A percentile compares a stretch with the other conserved stretches of the same genome.
phyloP scores from a whole-genome alignment of 257 asterid species.

The Misopates orontium region DNA sequence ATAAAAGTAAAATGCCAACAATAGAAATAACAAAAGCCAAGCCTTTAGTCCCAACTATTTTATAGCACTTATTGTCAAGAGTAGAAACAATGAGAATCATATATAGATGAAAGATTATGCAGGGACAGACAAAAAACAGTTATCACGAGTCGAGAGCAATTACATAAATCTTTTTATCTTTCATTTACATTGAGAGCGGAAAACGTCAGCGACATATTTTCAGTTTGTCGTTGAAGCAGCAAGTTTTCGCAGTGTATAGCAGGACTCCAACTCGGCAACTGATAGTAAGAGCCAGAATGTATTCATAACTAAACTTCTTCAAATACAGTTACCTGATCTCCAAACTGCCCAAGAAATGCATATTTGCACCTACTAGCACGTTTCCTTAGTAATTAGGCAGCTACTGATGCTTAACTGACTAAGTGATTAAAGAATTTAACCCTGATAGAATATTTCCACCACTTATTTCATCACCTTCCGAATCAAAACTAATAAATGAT shows the following conservation, averaged over 20 bases:
- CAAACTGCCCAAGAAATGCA: neutral
- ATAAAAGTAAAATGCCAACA: neutral
- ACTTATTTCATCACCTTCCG: neutral
- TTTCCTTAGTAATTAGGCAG: too few relatives aligned
- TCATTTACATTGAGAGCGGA: neutral
- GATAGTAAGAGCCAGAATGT: neutral
- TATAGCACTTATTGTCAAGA: too few relatives aligned
- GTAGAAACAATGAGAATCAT: neutral
- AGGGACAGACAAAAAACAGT: neutral
- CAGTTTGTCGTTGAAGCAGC: conserved; percentile 2
- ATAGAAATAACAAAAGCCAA: neutral
- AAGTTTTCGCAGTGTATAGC: neutral
- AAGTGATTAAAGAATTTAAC: neutral
- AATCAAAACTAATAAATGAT: neutral
- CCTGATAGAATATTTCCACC: neutral
- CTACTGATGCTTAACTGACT: too few relatives aligned
- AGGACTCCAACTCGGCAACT: conserved; percentile 1
- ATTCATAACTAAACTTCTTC: neutral
- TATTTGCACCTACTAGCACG: too few relatives aligned
- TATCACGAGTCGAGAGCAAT: neutral
- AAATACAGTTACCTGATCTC: neutral
- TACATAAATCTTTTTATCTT: neutral
- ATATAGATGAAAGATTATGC: neutral
- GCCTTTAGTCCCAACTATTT: too few relatives aligned
- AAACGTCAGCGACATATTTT: neutral